A percentile compares a stretch with the other conserved stretches of the same genome.
Evolutionary conservation across 2,329 filamentous ascomycete genomes (phyloP).

Genomic region (Hypoxylon sp.): DNA sequence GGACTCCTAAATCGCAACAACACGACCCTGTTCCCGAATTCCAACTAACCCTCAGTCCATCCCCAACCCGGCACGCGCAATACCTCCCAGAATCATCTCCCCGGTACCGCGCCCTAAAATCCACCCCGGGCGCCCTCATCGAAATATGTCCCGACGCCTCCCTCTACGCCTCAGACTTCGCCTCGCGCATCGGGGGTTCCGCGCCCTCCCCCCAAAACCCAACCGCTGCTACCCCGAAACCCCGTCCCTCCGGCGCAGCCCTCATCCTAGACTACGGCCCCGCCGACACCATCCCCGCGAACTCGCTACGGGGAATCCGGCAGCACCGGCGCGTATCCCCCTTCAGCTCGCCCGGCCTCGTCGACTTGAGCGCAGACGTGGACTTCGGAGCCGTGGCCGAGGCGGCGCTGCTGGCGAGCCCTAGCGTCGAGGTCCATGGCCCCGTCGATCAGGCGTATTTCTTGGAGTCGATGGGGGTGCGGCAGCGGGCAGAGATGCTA

Average conservation of each 20-base stretch:
- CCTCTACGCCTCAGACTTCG: slow-evolving; percentile 85
- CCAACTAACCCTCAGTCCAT: slow-evolving; percentile 82
- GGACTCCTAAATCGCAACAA: slow-evolving; percentile 67
- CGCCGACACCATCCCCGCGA: slow-evolving; percentile 81
- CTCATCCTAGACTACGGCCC: slow-evolving; percentile 98
- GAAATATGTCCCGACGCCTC: slow-evolving; percentile 92
- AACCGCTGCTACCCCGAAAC: slow-evolving; percentile 66
- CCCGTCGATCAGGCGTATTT: slow-evolving; percentile 90
- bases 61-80: slow-evolving; percentile 84
- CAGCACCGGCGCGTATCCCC: slow-evolving; percentile 83
- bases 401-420: slow-evolving; percentile 80
- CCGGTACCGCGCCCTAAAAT: slow-evolving; percentile 83
- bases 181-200: slow-evolving; percentile 84
- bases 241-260: slow-evolving; percentile 82
- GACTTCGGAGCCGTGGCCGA: slow-evolving; percentile 93
- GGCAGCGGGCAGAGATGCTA: slow-evolving; percentile 80
- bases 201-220: neutral
- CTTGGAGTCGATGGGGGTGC: slow-evolving; percentile 84
- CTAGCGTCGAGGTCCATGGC: slow-evolving; percentile 90
- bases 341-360: slow-evolving; percentile 82
- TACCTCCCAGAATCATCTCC: slow-evolving; percentile 87
- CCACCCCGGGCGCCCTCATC: slow-evolving; percentile 77
- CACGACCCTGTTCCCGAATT: slow-evolving; percentile 81
- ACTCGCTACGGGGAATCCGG: slow-evolving; percentile 91
- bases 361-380: slow-evolving; percentile 93